A percentile compares a stretch with the other conserved stretches of the same genome.
phyloP scores from a whole-genome alignment of 768 basidiomycete species.

The Lactifluus piperatus region DNA sequence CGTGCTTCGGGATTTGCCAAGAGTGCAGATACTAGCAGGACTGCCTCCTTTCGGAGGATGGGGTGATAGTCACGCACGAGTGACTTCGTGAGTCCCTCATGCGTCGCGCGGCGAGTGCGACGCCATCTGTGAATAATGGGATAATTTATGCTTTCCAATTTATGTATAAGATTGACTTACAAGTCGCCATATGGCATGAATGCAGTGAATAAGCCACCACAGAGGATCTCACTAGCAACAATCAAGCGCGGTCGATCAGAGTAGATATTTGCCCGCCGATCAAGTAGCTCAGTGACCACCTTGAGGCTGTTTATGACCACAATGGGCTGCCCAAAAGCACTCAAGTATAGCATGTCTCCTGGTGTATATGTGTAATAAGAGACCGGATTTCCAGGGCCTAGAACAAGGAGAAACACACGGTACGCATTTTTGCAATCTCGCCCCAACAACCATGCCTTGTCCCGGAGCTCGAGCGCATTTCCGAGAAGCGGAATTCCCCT shows the following conservation, averaged over 20 bases:
- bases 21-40: background rate
- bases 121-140: background rate
- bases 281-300: constrained; percentile 31
- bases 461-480: background rate
- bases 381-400: background rate
- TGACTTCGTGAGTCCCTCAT: constrained; percentile 1
- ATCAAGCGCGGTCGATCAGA: constrained; percentile 25
- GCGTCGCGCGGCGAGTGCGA: constrained; percentile 7
- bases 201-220: constrained; percentile 25
- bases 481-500: background rate
- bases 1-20: background rate
- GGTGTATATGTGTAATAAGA: background rate
- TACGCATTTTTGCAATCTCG: background rate
- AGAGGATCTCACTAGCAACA: constrained; percentile 28
- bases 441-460: background rate
- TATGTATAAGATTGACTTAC: constrained; percentile 7
- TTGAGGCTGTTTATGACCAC: constrained; percentile 28
- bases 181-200: constrained; percentile 22
- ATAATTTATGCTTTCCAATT: background rate
- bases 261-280: constrained; percentile 26
- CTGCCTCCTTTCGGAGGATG: constrained; percentile 1
- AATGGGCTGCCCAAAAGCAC: constrained; percentile 8
- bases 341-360: background rate
- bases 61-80: background rate
- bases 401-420: background rate